A percentile compares a stretch with the other conserved stretches of the same genome.
These are phyloP conservation scores for Colletotrichum cereale DNA, from an alignment of 2,329 filamentous ascomycete genomes.

Conservation along the genomic window DNA sequence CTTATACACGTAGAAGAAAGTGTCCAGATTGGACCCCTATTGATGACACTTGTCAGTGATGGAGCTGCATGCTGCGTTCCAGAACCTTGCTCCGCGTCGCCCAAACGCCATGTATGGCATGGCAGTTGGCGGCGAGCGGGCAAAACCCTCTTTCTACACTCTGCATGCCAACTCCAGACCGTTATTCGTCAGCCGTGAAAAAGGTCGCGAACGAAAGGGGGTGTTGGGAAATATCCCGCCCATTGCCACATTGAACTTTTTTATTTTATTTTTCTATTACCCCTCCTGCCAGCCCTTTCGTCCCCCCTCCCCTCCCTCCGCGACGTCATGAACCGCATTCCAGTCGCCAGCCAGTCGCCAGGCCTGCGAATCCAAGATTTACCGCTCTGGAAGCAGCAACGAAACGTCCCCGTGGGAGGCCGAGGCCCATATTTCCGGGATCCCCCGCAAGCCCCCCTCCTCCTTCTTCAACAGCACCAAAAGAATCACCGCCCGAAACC, in stretches of 20 bases:
- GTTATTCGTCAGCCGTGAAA: neutral
- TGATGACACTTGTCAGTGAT: conserved; percentile 6
- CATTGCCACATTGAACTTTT: neutral
- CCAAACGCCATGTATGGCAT: conserved; percentile 20
- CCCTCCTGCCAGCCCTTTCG: no score
- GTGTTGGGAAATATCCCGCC: neutral
- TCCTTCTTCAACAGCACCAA: neutral
- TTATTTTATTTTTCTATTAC: no score
- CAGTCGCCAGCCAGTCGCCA: neutral
- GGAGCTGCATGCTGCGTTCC: conserved; percentile 18
- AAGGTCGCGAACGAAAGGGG: neutral
- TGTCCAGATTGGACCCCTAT: conserved; percentile 17
- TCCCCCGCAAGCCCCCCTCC: neutral
- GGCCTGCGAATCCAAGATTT: conserved; percentile 4
- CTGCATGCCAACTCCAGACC: neutral
- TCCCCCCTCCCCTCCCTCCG: neutral
- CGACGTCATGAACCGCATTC: neutral
- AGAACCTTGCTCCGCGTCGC: conserved; percentile 13
- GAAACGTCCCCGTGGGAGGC: neutral
- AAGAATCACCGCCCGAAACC: neutral
- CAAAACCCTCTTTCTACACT: conserved; percentile 3
- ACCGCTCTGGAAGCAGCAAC: neutral
- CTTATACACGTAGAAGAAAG: conserved; percentile 9
- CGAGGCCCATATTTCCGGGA: neutral
- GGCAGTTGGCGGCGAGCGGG: neutral